Percentiles rank a stretch among this genome's conserved stretches.
Conservation (phyloP, 495 filamentous ascomycete genomes). For the Penicillium macrosclerotiorum region DNA sequence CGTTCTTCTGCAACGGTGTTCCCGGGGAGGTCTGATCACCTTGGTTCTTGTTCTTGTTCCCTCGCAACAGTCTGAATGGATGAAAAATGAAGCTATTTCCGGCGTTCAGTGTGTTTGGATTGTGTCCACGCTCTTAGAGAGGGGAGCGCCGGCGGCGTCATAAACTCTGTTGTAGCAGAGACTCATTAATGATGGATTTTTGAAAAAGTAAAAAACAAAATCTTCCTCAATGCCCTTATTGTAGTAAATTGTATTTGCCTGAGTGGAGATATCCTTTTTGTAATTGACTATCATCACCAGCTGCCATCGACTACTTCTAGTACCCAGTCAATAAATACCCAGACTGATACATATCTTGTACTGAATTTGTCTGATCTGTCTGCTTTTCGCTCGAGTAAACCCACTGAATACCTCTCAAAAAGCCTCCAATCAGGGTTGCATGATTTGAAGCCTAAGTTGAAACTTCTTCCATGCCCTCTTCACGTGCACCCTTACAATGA, state of each 20-base stretch:
- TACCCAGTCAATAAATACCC: too few species aligned
- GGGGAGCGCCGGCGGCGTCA: slow-evolving; percentile 20
- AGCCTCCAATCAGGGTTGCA: too few species aligned
- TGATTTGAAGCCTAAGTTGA: too few species aligned
- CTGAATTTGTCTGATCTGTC: too few species aligned
- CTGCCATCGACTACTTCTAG: too few species aligned
- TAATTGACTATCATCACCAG: too few species aligned
- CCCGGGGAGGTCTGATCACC: not conserved
- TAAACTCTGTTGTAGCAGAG: slow-evolving; percentile 11
- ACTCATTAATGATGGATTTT: slow-evolving; percentile 18
- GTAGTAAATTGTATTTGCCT: not conserved
- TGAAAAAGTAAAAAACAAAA: slow-evolving; percentile 2
- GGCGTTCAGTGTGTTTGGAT: slow-evolving; percentile 20
- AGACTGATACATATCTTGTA: too few species aligned
- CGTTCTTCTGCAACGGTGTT: slow-evolving; percentile 13
- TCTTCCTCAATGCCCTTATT: not conserved
- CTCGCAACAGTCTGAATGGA: slow-evolving; percentile 4
- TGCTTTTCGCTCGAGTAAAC: too few species aligned
- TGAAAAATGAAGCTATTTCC: slow-evolving; percentile 14
- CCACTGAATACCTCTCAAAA: too few species aligned
- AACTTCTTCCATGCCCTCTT: too few species aligned
- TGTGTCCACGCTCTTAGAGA: slow-evolving; percentile 11
- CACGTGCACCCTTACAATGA: not conserved
- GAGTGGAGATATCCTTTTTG: too few species aligned
- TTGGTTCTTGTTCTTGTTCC: not conserved